Evolutionary conservation across 257 asterid species (phyloP).

Genomic region (Solanum dulcamara): DNA sequence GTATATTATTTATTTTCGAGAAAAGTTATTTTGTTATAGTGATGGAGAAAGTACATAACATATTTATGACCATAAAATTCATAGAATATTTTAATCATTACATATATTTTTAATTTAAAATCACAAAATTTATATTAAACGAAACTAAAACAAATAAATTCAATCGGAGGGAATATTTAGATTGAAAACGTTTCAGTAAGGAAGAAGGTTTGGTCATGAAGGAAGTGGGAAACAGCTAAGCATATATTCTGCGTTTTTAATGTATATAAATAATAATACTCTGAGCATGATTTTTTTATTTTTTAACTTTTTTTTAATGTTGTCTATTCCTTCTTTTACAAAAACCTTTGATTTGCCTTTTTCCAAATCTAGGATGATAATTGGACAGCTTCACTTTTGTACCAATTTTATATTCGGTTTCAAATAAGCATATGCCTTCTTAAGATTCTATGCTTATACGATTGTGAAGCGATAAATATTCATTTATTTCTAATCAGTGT

Average conservation of each 20-base stretch:
- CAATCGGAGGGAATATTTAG: background rate
- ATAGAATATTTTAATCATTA: too few relatives aligned
- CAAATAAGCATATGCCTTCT: background rate
- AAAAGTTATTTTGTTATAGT: too few relatives aligned
- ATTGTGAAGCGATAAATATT: too few relatives aligned
- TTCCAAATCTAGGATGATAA: background rate
- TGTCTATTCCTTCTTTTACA: background rate
- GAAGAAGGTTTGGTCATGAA: background rate
- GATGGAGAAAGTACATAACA: background rate
- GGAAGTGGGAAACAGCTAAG: constrained; percentile 7
- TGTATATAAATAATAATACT: background rate
- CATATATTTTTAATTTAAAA: background rate
- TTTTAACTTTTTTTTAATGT: background rate
- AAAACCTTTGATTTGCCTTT: background rate
- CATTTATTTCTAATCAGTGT: too few relatives aligned
- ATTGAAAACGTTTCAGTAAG: background rate
- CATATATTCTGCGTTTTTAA: background rate
- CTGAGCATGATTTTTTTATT: background rate
- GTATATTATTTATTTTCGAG: too few relatives aligned
- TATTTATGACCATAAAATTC: background rate
- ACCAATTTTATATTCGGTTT: background rate
- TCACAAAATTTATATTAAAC: too few relatives aligned
- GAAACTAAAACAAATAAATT: too few relatives aligned
- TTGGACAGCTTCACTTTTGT: background rate
- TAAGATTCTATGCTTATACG: background rate